These are phyloP conservation scores for Yamadazyma spencermartinsiae DNA, from an alignment of 1,139 yeast genomes.

Conservation along the genomic window DNA sequence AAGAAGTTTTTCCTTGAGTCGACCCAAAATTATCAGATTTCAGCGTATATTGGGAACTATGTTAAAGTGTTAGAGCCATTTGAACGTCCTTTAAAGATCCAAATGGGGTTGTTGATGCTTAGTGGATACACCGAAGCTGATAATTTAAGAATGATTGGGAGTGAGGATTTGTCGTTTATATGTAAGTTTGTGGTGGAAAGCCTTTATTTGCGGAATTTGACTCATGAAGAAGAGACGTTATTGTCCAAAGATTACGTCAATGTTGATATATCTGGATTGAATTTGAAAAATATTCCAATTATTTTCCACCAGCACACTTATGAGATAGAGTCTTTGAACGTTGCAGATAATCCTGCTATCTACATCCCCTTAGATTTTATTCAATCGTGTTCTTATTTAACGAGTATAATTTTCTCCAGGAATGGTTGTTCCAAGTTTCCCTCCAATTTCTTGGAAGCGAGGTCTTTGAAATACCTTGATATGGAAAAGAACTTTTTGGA, in stretches of 20 bases:
- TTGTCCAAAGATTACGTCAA: constrained; percentile 68
- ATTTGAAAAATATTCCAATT: constrained; percentile 82
- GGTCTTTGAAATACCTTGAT: constrained; percentile 66
- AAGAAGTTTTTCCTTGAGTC: constrained; percentile 76
- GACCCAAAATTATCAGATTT: constrained; percentile 70
- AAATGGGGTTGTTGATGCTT: constrained; percentile 67
- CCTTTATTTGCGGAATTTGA: constrained; percentile 65
- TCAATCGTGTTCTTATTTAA: constrained; percentile 74
- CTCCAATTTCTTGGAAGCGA: constrained; percentile 66
- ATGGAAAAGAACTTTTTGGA: constrained; percentile 77
- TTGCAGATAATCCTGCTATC: constrained; percentile 85
- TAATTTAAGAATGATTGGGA: constrained; percentile 73
- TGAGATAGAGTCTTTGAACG: constrained; percentile 80
- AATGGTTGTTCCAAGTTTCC: constrained; percentile 81
- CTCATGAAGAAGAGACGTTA: constrained; percentile 65
- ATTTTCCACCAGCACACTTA: constrained; percentile 78
- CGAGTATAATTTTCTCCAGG: constrained; percentile 64
- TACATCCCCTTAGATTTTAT: constrained; percentile 82
- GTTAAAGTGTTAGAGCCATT: constrained; percentile 71
- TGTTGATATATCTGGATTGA: constrained; percentile 73
- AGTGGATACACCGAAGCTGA: constrained; percentile 84
- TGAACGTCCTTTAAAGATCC: constrained; percentile 78
- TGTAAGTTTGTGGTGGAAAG: constrained; percentile 83
- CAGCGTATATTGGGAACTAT: constrained; percentile 77
- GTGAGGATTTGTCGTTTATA: constrained; percentile 83